phyloP scores from a whole-genome alignment of 1,284 basidiomycete genomes.

The Austroboletus niveus region DNA sequence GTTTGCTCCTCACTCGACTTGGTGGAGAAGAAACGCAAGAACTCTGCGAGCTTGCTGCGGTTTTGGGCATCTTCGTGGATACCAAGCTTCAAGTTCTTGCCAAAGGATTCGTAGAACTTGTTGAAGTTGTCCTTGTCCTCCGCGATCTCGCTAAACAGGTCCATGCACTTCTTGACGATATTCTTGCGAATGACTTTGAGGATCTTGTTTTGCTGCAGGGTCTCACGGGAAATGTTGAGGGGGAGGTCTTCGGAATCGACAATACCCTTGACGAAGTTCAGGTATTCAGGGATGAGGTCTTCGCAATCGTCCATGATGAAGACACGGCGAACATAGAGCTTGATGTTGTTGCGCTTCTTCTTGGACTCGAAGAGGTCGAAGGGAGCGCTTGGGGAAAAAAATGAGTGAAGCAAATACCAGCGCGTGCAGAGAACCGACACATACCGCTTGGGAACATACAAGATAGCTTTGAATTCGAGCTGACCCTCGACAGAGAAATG shows the following conservation, averaged over 20 bases:
- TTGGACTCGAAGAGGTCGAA: conserved; percentile 99
- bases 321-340: conserved; percentile 99
- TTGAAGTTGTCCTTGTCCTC: conserved; percentile 99
- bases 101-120: conserved; percentile 97
- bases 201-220: conserved; percentile 99
- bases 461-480: conserved; percentile 99
- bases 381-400: conserved; percentile 62
- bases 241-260: conserved; percentile 99
- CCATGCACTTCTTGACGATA: conserved; percentile 98
- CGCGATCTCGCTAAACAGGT: conserved; percentile 93
- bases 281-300: conserved; percentile 99
- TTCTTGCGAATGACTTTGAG: conserved; percentile 99
- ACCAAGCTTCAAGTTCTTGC: conserved; percentile 98
- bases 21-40: conserved; percentile 98
- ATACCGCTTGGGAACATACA: conserved; percentile 94
- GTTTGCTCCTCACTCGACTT: conserved; percentile 92
- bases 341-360: conserved; percentile 99
- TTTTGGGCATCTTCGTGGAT: conserved; percentile 99
- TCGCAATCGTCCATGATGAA: conserved; percentile 99
- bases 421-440: conserved; percentile 22
- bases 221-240: conserved; percentile 99
- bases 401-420: conserved; percentile 4
- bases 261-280: conserved; percentile 99
- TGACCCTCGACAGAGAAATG: conserved; percentile 99
- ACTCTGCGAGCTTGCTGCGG: conserved; percentile 99